Evolutionary conservation across 2,329 filamentous ascomycete species (phyloP).

Genomic region (Ophiostoma tasmaniense): DNA sequence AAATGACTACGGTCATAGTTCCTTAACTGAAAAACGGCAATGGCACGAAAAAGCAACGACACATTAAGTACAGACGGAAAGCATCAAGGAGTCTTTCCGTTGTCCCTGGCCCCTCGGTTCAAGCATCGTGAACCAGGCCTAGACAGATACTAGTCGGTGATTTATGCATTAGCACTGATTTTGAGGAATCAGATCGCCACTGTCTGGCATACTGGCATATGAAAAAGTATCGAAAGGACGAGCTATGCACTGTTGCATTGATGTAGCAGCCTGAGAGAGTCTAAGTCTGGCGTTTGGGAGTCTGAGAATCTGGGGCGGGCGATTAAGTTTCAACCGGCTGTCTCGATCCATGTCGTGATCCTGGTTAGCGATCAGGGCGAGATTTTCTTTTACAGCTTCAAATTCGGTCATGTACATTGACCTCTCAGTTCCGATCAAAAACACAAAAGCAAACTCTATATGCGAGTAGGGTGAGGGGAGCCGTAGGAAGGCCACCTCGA

Average conservation of each 20-base stretch:
- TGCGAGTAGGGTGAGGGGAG: not conserved
- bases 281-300: not conserved
- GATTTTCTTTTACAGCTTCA: not conserved
- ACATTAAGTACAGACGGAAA: not conserved
- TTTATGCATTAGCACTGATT: not conserved
- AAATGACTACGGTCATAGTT: conserved; percentile 11
- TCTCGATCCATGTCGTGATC: not conserved
- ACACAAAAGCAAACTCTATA: too few species aligned
- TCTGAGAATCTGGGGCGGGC: not conserved
- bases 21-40: not conserved
- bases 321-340: not conserved
- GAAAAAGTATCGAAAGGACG: not conserved
- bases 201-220: not conserved
- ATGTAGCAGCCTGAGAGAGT: not conserved
- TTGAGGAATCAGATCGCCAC: not conserved
- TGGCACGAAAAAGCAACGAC: not conserved
- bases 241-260: not conserved
- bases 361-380: not conserved
- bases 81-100: not conserved
- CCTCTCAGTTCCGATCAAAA: not conserved
- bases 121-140: not conserved
- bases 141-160: not conserved
- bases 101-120: not conserved
- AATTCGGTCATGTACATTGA: not conserved
- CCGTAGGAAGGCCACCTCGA: not conserved